Evolutionary conservation across 352 stramenopile species (phyloP).

Genomic region (Saprolegnia diclina): DNA sequence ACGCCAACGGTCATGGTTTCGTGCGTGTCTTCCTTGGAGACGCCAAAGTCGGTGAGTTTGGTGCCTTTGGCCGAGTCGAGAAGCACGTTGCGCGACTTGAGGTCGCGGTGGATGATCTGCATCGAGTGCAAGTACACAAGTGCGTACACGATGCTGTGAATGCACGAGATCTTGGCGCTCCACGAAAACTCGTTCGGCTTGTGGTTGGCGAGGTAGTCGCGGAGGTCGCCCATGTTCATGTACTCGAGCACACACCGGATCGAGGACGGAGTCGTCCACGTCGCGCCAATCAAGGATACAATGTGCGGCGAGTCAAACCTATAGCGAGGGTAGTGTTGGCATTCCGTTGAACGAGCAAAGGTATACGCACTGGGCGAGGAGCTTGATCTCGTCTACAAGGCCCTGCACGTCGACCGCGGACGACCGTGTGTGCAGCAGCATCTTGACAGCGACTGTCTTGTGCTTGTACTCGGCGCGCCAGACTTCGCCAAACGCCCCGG

Average conservation of each 20-base stretch:
- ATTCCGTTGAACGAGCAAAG: too few relatives aligned
- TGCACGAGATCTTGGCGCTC: neutral
- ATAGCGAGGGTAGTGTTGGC: neutral
- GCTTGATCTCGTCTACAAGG: slow-evolving; percentile 17
- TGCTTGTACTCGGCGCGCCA: neutral
- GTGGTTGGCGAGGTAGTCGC: neutral
- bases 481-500: slow-evolving; percentile 2
- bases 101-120: slow-evolving; percentile 18
- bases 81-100: slow-evolving; percentile 18
- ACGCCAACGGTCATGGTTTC: slow-evolving; percentile 11
- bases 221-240: slow-evolving; percentile 22
- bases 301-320: slow-evolving; percentile 8
- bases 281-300: neutral
- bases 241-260: slow-evolving; percentile 20
- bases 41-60: slow-evolving; percentile 20
- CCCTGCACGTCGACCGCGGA: slow-evolving; percentile 1
- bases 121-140: slow-evolving; percentile 15
- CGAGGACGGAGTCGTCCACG: neutral
- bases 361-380: neutral
- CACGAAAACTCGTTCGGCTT: neutral
- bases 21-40: slow-evolving; percentile 6
- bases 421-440: neutral
- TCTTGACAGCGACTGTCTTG: slow-evolving; percentile 11
- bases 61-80: slow-evolving; percentile 13
- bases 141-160: slow-evolving; percentile 1